These are phyloP conservation scores for Mycena citricolor DNA, from an alignment of 1,284 basidiomycete species.

Conservation along the genomic window DNA sequence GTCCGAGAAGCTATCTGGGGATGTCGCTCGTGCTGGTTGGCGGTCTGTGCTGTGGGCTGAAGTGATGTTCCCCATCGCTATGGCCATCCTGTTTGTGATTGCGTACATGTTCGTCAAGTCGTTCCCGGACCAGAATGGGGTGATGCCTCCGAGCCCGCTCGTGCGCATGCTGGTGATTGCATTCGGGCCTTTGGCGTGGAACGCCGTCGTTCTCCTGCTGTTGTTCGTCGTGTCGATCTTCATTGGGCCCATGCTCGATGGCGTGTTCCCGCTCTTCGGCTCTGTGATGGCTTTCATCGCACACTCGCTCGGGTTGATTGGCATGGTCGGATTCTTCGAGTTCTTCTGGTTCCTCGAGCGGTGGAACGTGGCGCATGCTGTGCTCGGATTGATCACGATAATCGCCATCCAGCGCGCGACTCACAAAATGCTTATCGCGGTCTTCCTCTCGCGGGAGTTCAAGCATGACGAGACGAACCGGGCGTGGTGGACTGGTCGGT, in stretches of 20 bases:
- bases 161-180: conserved; percentile 93
- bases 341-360: conserved; percentile 95
- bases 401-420: conserved; percentile 88
- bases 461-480: conserved; percentile 97
- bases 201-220: conserved; percentile 83
- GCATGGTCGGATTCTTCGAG: conserved; percentile 92
- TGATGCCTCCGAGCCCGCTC: conserved; percentile 69
- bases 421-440: conserved; percentile 89
- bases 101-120: conserved; percentile 91
- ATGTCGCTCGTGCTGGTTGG: conserved; percentile 87
- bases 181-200: conserved; percentile 94
- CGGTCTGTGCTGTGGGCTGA: conserved; percentile 86
- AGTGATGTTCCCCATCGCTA: conserved; percentile 80
- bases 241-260: conserved; percentile 89
- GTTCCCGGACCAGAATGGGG: conserved; percentile 67
- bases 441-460: conserved; percentile 93
- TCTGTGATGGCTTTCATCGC: conserved; percentile 88
- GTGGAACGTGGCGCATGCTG: conserved; percentile 93
- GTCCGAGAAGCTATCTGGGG: conserved; percentile 91
- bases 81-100: conserved; percentile 84
- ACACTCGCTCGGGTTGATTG: conserved; percentile 77
- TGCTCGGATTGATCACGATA: conserved; percentile 84
- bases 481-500: conserved; percentile 97
- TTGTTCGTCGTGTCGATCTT: conserved; percentile 91
- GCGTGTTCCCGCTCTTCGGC: conserved; percentile 82